These are phyloP conservation scores for Mucor sp. DNA, from an alignment of 371 early-diverging fungal genomes.

Conservation along the genomic window DNA sequence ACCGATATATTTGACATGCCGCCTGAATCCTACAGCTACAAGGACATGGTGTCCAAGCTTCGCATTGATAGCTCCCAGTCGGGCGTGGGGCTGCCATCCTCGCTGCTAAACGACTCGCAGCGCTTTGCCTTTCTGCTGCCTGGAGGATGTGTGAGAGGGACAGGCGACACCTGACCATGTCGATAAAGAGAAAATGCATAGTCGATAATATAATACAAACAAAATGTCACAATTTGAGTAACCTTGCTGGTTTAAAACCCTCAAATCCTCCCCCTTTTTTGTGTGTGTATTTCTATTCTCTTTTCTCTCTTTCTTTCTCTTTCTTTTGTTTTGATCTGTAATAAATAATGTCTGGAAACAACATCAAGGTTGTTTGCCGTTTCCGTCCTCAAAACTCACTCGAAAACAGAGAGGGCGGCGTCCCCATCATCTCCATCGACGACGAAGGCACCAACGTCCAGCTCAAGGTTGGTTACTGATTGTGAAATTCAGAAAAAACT, in stretches of 20 bases:
- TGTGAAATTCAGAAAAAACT: constrained; percentile 1
- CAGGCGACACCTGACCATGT: constrained; percentile 3
- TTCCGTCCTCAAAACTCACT: constrained; percentile 95
- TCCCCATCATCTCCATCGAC: constrained; percentile 78
- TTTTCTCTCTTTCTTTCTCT: neutral
- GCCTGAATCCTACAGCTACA: constrained; percentile 54
- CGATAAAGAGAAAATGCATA: neutral
- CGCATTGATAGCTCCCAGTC: constrained; percentile 30
- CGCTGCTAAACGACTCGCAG: constrained; percentile 28
- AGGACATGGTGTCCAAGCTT: constrained; percentile 47
- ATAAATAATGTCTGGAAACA: constrained; percentile 63
- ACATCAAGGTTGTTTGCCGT: constrained; percentile 96
- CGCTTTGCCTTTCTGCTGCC: constrained; percentile 51
- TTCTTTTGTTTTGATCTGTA: neutral
- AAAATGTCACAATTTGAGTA: constrained; percentile 16
- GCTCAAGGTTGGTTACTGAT: constrained; percentile 56
- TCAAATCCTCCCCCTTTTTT: constrained; percentile 2
- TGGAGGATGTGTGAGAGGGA: constrained; percentile 48
- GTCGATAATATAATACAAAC: constrained; percentile 2
- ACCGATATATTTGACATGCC: constrained; percentile 52
- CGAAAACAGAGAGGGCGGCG: constrained; percentile 90
- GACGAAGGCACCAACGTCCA: constrained; percentile 81
- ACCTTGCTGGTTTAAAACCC: constrained; percentile 11
- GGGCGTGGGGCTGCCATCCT: constrained; percentile 39
- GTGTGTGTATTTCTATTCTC: neutral